Evolutionary conservation across 1,284 basidiomycete species (phyloP), one percentile per base, ranked within the genome.

Genomic region (Apiotrichum sp.): DNA sequence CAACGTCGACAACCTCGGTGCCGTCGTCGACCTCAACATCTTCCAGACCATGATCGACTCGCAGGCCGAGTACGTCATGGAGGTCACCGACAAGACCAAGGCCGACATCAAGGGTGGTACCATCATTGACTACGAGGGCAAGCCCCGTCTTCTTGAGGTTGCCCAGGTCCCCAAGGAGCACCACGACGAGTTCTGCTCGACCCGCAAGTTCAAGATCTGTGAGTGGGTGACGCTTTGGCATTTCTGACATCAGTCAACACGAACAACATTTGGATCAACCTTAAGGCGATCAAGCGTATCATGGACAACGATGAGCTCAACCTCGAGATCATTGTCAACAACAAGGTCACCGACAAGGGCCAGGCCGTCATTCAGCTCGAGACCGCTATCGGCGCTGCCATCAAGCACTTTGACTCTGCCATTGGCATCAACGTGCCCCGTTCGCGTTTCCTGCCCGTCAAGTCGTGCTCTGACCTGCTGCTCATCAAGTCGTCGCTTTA

Each of bases 91-190:
- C 83, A 98, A 98, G 86, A 98, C 96, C 73, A 98, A 98, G 83
- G 96, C 96, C 58, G 95, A 99, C 77, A 87, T 99, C 80, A 98
- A 99, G 85, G 96, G 96, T 83, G 96, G 96, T 79, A 98, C 96
- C 52, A 83, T 96, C 67, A 93, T 97, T 72, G 90, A 97, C 77
- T 97, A 97, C 75, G 89, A 98, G 49, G 96, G 95, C 57, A 86
- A 85, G 43, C 85, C 98, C 60, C 87, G 95, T 65, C 82, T 99
- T 46, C 87, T 99, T 62, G 96, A 99, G 81, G 93, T 99, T 61
- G 96, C 96, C 22, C 96, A 99, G 78, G 96, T 99, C 31, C 92
- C 96, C 43, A 89, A 87, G 50, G 96, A 98, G 77, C 96, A 98
- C 74, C 85, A 93, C 52, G 93, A 98, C 77, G 95, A 98, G 78